phyloP scores from a whole-genome alignment of 129 eudicot species.

The Arctium minus region DNA sequence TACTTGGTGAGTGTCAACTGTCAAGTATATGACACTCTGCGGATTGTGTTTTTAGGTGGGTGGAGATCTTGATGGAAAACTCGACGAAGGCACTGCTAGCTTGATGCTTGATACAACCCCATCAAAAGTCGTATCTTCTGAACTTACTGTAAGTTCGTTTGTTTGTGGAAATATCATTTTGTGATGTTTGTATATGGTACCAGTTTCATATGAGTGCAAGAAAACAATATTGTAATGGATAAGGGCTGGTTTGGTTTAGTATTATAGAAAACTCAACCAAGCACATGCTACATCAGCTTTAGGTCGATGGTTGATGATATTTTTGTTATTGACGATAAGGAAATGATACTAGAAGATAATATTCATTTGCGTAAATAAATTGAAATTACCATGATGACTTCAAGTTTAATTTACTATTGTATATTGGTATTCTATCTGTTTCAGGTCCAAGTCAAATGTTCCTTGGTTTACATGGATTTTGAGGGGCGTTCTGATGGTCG shows the following conservation, averaged over 20 bases:
- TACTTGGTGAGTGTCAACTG: background rate
- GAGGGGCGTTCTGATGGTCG: slow-evolving; percentile 99
- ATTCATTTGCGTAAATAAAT: background rate
- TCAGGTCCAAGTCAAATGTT: slow-evolving; percentile 92
- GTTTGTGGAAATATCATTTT: background rate
- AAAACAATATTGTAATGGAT: too few relatives aligned
- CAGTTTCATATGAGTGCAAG: background rate
- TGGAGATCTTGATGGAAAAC: slow-evolving; percentile 83
- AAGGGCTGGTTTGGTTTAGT: too few relatives aligned
- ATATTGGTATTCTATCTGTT: slow-evolving; percentile 13
- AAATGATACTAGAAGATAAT: background rate
- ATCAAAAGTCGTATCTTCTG: slow-evolving; percentile 89
- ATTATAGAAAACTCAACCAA: too few relatives aligned
- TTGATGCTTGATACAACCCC: slow-evolving; percentile 87
- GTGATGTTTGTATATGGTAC: background rate
- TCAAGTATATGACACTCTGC: background rate
- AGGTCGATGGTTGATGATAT: background rate
- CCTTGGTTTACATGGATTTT: slow-evolving; percentile 83
- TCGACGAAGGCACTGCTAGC: slow-evolving; percentile 87
- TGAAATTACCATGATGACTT: background rate
- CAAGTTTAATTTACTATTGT: background rate
- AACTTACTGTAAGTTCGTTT: slow-evolving; percentile 68
- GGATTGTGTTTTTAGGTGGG: slow-evolving; percentile 43
- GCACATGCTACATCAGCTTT: too few relatives aligned
- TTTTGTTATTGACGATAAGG: too few relatives aligned